A percentile compares a stretch with the other conserved stretches of the same genome.
Evolutionary conservation across 108 stramenopile genomes (phyloP).

Genomic region (Cyclotella baltica): DNA sequence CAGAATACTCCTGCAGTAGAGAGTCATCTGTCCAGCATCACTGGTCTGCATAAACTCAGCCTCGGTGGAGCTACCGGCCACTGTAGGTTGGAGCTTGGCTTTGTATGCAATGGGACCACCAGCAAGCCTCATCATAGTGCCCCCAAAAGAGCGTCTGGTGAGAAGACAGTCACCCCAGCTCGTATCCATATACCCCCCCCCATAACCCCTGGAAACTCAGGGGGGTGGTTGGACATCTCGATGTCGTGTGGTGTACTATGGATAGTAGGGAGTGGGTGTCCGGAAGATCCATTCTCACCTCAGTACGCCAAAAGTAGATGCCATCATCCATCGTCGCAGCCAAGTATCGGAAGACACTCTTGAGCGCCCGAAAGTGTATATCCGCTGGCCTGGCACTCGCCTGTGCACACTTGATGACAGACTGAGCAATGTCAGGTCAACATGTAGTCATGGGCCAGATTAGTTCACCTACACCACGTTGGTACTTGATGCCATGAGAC

Average conservation of each 20-base stretch:
- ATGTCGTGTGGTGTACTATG: not conserved
- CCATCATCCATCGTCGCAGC: too few species aligned
- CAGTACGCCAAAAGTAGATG: too few species aligned
- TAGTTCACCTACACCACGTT: not conserved
- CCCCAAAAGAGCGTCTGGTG: too few species aligned
- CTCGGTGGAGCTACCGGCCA: too few species aligned
- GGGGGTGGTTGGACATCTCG: not conserved
- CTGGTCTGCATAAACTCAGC: slow-evolving; percentile 26
- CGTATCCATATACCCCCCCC: not conserved
- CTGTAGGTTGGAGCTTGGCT: slow-evolving; percentile 23
- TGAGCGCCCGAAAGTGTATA: not conserved
- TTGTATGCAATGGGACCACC: slow-evolving; percentile 36
- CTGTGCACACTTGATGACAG: not conserved
- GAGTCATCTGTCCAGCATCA: slow-evolving; percentile 30
- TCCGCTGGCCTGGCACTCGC: too few species aligned
- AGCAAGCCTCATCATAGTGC: too few species aligned
- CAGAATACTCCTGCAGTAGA: too few species aligned
- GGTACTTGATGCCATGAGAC: not conserved
- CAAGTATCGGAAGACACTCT: not conserved
- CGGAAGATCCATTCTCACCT: slow-evolving; percentile 5
- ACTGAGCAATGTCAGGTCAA: not conserved
- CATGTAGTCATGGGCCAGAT: slow-evolving; percentile 2
- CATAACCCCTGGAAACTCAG: not conserved
- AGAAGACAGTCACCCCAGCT: too few species aligned
- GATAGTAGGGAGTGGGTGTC: not conserved